A percentile compares a stretch with the other conserved stretches of the same genome.
Evolutionary conservation across 768 basidiomycete genomes (phyloP).

Genomic region (Suillus brevipes): DNA sequence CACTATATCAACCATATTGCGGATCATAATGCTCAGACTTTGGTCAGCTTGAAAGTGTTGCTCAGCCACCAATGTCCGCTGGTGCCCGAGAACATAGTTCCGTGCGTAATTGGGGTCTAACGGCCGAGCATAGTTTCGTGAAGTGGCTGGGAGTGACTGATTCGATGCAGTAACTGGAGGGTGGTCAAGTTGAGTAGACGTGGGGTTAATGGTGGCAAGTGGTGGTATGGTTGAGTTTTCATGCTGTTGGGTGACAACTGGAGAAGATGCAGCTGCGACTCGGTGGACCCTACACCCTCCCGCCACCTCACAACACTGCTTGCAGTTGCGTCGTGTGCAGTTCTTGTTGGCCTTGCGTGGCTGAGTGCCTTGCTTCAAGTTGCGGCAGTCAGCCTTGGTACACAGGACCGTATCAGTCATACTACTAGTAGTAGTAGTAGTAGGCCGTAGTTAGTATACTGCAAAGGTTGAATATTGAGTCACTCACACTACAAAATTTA

Average conservation of each 20-base stretch:
- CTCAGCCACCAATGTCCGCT: not conserved
- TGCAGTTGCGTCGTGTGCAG: not conserved
- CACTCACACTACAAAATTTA: constrained; percentile 1
- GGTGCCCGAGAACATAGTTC: not conserved
- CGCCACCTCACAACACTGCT: not conserved
- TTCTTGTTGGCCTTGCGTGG: not conserved
- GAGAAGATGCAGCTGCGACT: not conserved
- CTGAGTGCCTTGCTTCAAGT: not conserved
- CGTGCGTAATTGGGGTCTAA: not conserved
- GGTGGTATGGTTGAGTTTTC: not conserved
- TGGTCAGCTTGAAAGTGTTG: not conserved
- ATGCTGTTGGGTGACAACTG: not conserved
- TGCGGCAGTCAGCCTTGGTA: not conserved
- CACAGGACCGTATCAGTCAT: not conserved
- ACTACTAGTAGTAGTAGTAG: too few relatives aligned
- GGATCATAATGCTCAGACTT: not conserved
- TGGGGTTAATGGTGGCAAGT: not conserved
- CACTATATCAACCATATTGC: not conserved
- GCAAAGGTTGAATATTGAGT: too few relatives aligned
- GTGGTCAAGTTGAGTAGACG: not conserved
- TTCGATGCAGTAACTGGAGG: not conserved
- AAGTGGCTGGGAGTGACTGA: not conserved
- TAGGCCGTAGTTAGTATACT: too few relatives aligned
- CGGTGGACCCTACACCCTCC: not conserved
- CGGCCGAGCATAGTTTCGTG: not conserved